Evolutionary conservation across 495 filamentous ascomycete genomes (phyloP).

Genomic region (Hypoxylon crocopeplum): DNA sequence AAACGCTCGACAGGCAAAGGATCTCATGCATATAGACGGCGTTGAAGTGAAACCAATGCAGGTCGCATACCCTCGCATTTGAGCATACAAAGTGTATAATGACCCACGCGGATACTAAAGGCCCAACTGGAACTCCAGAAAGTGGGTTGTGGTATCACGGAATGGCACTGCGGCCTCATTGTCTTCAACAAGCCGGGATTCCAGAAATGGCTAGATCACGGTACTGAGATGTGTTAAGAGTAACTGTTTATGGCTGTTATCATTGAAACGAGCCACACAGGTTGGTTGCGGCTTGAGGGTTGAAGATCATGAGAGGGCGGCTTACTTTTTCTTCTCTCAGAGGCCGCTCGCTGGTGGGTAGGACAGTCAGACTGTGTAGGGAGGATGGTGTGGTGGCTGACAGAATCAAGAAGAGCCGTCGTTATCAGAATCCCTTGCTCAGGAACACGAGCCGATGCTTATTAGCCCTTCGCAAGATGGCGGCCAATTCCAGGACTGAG

Average conservation of each 20-base stretch:
- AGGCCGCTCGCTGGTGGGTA: slow-evolving; percentile 17
- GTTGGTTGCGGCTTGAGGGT: slow-evolving; percentile 21
- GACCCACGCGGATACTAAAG: slow-evolving; percentile 34
- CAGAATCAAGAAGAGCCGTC: slow-evolving; percentile 8
- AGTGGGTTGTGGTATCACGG: slow-evolving; percentile 28
- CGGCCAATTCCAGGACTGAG: slow-evolving; percentile 27
- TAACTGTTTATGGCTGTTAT: background rate
- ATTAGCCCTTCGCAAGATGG: slow-evolving; percentile 19
- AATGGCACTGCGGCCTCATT: slow-evolving; percentile 19
- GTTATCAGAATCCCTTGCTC: slow-evolving; percentile 35
- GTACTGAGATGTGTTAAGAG: slow-evolving; percentile 12
- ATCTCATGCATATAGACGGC: slow-evolving; percentile 22
- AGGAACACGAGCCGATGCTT: slow-evolving; percentile 36
- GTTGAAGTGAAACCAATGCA: slow-evolving; percentile 35
- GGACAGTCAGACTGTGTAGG: slow-evolving; percentile 22
- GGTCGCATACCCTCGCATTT: slow-evolving; percentile 24
- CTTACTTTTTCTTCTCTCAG: slow-evolving; percentile 22
- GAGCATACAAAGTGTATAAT: slow-evolving; percentile 18
- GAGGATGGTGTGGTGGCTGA: slow-evolving; percentile 29
- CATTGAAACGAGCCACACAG: slow-evolving; percentile 2
- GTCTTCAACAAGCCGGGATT: slow-evolving; percentile 25
- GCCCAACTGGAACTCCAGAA: slow-evolving; percentile 26
- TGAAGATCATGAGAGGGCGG: slow-evolving; percentile 8
- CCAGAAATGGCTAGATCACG: slow-evolving; percentile 17
- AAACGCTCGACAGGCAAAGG: slow-evolving; percentile 19